These are phyloP conservation scores for Wickerhamiella bombiphila DNA, from an alignment of 805 yeast genomes.

Conservation along the genomic window DNA sequence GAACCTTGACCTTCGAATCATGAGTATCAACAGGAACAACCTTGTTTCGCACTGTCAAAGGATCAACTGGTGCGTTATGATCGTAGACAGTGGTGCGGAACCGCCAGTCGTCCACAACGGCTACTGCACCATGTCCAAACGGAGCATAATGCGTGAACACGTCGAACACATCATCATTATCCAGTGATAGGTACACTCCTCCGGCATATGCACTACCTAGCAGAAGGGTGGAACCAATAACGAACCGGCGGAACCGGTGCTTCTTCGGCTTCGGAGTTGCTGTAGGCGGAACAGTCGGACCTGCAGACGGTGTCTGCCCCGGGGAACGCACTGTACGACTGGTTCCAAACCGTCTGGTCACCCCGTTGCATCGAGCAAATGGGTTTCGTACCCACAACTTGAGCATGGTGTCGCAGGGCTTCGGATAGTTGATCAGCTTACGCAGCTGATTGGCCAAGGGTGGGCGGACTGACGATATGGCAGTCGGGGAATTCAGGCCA, in stretches of 20 bases:
- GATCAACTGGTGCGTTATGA: neutral
- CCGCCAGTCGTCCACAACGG: constrained; percentile 31
- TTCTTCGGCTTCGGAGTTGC: constrained; percentile 4
- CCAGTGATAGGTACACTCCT: constrained; percentile 44
- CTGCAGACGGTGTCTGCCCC: neutral
- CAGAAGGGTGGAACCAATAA: constrained; percentile 17
- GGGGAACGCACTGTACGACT: constrained; percentile 1
- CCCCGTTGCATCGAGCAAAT: too few species aligned
- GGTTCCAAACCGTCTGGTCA: too few species aligned
- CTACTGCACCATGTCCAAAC: constrained; percentile 40
- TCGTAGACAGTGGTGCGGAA: constrained; percentile 13
- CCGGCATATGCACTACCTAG: constrained; percentile 35
- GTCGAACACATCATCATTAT: constrained; percentile 47
- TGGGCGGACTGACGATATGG: too few species aligned
- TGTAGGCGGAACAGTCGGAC: constrained; percentile 9
- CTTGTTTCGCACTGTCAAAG: constrained; percentile 1
- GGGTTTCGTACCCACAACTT: too few species aligned
- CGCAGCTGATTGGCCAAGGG: too few species aligned
- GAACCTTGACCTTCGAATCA: constrained; percentile 1
- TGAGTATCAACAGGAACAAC: constrained; percentile 11
- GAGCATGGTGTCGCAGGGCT: too few species aligned
- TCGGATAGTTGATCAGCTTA: too few species aligned
- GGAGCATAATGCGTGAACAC: constrained; percentile 51
- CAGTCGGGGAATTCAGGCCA: too few species aligned
- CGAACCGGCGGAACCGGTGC: constrained; percentile 22